Base-by-base conservation (phyloP, 2,329 filamentous ascomycete genomes). In the Orbilia blumenaviensis region DNA sequence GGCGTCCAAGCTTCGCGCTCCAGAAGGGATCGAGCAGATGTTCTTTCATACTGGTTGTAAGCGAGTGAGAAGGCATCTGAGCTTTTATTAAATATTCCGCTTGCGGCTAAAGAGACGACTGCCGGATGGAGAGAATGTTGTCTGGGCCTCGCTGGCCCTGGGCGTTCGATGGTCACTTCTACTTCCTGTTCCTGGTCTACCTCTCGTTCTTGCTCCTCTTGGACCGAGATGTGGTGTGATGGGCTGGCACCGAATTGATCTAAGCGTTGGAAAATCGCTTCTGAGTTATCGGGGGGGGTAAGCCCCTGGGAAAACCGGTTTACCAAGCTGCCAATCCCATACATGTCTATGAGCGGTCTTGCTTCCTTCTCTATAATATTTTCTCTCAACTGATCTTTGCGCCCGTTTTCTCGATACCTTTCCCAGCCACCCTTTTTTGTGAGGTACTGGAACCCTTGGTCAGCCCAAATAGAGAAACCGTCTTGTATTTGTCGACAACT, bases 191-290 rank as follows among this genome's bases (percentile, higher is more conserved):
- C 90, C 0, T 88, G 88, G 0, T 87, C 84, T 0, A 92, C 82
- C 77, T 92, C 90, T 0, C 90, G 85, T 79, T 92, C 90, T 78
- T 92, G 89, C 71, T 92, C 90, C 78, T 92, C 89, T 2, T 87
- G 63, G 12, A 74, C 46, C 3, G 18, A 18, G 18, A 48, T 46
- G 7, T 14, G 8, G 12, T 18, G 32, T 12, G 42, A 38, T 16
- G 38, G 38, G 38, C 38, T 38, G 10, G 62, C 52, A 3, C 25
- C 16, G 32, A 34, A 12, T 29, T 16, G 14, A 18, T 44, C 12
- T 14, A 23, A 21, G 54, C 42, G 32, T 34, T 3, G 25, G 25
- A 34, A 75, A 75, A 34, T 34, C 71, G 0, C 79, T 29, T 38
- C 27, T 80, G 32, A 66, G 85, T 84, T 21, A n/a, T 32, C n/a